Evolutionary conservation across 805 yeast species (phyloP).

Genomic region (Wickerhamomyces hampshirensis): DNA sequence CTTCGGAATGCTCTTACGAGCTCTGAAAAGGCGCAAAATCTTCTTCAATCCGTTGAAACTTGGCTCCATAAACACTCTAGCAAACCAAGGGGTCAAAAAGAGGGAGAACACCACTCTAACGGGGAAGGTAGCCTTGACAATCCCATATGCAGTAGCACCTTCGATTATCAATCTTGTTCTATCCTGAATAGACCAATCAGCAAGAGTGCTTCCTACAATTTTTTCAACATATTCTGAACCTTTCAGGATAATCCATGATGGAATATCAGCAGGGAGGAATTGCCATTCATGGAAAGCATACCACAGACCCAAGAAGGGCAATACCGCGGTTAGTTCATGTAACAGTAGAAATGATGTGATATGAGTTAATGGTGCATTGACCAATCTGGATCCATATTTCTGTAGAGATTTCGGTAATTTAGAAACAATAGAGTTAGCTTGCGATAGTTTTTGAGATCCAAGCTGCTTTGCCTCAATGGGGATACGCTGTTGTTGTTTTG

Average conservation of each 20-base stretch:
- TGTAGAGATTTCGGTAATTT: constrained; percentile 46
- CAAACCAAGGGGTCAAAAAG: constrained; percentile 53
- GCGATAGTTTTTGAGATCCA: constrained; percentile 1
- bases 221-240: constrained; percentile 56
- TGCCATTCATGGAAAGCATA: constrained; percentile 54
- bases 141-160: constrained; percentile 72
- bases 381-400: constrained; percentile 45
- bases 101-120: constrained; percentile 47
- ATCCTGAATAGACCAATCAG: constrained; percentile 38
- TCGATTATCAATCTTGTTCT: constrained; percentile 54
- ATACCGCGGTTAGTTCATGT: constrained; percentile 73
- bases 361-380: constrained; percentile 55
- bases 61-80: constrained; percentile 47
- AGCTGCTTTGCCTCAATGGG: no score
- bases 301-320: constrained; percentile 68
- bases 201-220: constrained; percentile 31
- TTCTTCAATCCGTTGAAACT: constrained; percentile 19
- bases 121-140: constrained; percentile 59
- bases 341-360: constrained; percentile 59
- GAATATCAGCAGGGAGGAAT: constrained; percentile 48
- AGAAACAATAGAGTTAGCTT: constrained; percentile 21
- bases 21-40: background rate
- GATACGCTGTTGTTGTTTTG: background rate
- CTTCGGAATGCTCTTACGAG: constrained; percentile 1
- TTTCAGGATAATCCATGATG: constrained; percentile 54